Evolutionary conservation across 352 stramenopile species (phyloP).

Genomic region (Phytophthora crassamura): DNA sequence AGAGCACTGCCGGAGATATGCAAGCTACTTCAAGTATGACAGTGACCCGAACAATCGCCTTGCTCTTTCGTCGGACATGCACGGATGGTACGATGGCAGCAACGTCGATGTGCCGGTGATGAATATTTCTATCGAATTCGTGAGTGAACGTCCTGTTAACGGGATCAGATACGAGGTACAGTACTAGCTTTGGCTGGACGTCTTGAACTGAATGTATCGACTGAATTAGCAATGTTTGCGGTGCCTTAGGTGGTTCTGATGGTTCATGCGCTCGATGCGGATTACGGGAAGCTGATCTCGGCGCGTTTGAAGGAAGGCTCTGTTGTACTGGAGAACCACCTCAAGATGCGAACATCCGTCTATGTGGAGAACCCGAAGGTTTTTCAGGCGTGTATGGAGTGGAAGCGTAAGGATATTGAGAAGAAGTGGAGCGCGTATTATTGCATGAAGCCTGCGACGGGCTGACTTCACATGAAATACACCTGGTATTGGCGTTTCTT

Average conservation of each 20-base stretch:
- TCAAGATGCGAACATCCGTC: constrained; percentile 24
- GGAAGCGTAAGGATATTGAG: constrained; percentile 20
- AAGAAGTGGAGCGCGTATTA: constrained; percentile 11
- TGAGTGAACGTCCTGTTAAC: constrained; percentile 4
- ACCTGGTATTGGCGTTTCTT: no score
- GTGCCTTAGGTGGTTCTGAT: constrained; percentile 15
- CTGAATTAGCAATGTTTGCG: constrained; percentile 16
- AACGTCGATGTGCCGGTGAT: constrained; percentile 18
- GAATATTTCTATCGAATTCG: constrained; percentile 29
- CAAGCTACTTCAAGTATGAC: constrained; percentile 26
- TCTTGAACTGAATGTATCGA: constrained; percentile 10
- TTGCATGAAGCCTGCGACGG: constrained; percentile 19
- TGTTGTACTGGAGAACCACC: constrained; percentile 17
- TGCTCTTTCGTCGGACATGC: constrained; percentile 28
- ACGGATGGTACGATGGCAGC: constrained; percentile 23
- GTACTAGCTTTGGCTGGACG: no score
- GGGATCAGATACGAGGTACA: constrained; percentile 25
- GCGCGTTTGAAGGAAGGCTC: constrained; percentile 22
- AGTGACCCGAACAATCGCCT: constrained; percentile 30
- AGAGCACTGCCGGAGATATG: constrained; percentile 19
- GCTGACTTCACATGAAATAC: no score
- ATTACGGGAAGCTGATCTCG: constrained; percentile 12
- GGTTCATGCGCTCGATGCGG: constrained; percentile 6
- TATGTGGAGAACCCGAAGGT: constrained; percentile 24
- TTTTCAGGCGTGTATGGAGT: constrained; percentile 29